Evolutionary conservation across 2,329 filamentous ascomycete species (phyloP), one percentile per base, ranked within the genome.

Genomic region (Xylariaceae sp.): DNA sequence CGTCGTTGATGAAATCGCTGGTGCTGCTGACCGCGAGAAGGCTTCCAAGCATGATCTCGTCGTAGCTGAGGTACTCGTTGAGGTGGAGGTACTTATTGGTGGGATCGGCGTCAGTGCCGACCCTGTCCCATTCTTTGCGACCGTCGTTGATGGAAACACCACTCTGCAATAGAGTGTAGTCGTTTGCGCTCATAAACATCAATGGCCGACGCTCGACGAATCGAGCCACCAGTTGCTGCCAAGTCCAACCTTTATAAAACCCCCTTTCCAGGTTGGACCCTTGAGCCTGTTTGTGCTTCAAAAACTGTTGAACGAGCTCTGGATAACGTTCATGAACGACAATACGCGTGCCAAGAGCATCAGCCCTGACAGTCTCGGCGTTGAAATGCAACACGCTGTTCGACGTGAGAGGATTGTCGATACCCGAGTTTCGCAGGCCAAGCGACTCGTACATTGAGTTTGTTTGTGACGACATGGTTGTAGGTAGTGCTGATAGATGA

Each of bases 41-140:
- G 24, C 56, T 57, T 7, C 57, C 45, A 6, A 63, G 48, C 60
- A 64, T 60, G 4, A 64, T 63, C 45, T 63, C 60, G 36, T 64
- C 61, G 34, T 64, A 64, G 38, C 55, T 61, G 6, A 64, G 45
- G 39, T 60, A 59, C 0, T 61, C 54, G 2, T 28, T 3, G 1
- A 63, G 49, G 9, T 19, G 36, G 4, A 60, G 30, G 18, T 17
- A 45, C 8, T 12, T n/a, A 26, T 57, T 51, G 4, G 19, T 16
- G 6, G 8, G 9, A 34, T 55, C 51, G 13, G 43, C 43, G 3
- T 52, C 50, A 1, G 47, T 55, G 18, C 59, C 59, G 9, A 62
- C 50, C 4, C 43, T 38, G 34, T 61, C 57, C 60, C 60, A 61
- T 39, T 56, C 53, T 3, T 2, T 16, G 1, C 29, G 37, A 2